Base-by-base conservation (phyloP, 805 yeast genomes). In the Wickerhamiella musiphila region DNA sequence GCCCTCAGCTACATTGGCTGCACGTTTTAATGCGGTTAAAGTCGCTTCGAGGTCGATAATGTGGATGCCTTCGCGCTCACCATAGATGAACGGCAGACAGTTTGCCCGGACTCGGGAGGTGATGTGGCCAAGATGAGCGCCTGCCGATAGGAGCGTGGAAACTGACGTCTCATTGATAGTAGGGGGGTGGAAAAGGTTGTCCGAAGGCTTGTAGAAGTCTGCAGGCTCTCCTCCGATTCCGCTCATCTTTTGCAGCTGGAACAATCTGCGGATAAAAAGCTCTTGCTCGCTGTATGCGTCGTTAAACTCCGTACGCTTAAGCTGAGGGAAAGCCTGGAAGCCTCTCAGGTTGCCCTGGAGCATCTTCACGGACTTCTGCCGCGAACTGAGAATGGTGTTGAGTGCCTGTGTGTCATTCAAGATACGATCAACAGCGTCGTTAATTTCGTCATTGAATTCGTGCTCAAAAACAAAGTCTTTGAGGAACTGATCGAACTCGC, bases 61-160 rank as follows among this genome's bases (percentile, higher is more conserved):
- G 53, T 83, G 93, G 35, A 90, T 65, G n/a, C 83, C 94, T 38
- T 81, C 74, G 47, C 90, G 82, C 41, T 68, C 76, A 34, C 96
- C 98, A 48, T 76, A 76, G 28, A 86, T 66, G 52, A 65, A 90
- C 8, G 92, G 84, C 54, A 83, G 86, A 32, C 84, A 79, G 18
- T 77, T 66, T 7, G 83, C 72, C 44, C 92, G 71, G 22, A 55
- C 38, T 39, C 75, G 60, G 3, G 76, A 61, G 22, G 70, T 75
- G n/a, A 93, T 67, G 45, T 86, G 95, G 18, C 98, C 98, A 43
- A 90, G 60, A 54, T 90, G 98, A 28, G 86, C 86, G 32, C 94
- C 95, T 0, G 95, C 81, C 3, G 94, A 86, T 54, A 86, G 53
- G 33, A 90, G 63, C 35, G 71, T 71, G 19, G 81, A 60, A 23